A percentile compares a stretch with the other conserved stretches of the same genome.
These are phyloP conservation scores for Podila epicladia DNA, from an alignment of 192 early-diverging fungal genomes.

Conservation along the genomic window DNA sequence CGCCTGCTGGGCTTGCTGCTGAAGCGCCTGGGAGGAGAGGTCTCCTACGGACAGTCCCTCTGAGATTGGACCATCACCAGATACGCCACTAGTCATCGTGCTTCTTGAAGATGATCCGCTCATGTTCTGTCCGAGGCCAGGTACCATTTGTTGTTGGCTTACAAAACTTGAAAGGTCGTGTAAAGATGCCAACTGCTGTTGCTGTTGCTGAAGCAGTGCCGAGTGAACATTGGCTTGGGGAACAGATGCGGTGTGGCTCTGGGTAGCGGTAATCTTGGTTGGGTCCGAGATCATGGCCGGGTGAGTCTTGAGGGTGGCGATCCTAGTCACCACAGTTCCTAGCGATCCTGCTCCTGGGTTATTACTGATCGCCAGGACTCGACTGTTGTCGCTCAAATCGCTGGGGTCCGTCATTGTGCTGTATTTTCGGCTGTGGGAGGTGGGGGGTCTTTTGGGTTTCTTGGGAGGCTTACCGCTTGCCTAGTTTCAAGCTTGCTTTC, in stretches of 20 bases:
- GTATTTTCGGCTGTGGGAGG: too few relatives aligned
- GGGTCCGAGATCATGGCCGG: conserved; percentile 4
- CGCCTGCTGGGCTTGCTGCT: neutral
- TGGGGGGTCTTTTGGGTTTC: too few relatives aligned
- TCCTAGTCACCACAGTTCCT: conserved; percentile 12
- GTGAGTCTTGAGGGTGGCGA: neutral
- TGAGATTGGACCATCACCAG: neutral
- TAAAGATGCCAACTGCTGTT: conserved; percentile 16
- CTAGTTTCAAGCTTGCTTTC: too few relatives aligned
- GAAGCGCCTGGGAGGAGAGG: neutral
- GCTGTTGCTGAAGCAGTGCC: conserved; percentile 1
- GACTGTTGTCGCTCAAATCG: conserved; percentile 33
- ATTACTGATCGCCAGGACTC: conserved; percentile 37
- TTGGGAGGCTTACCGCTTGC: too few relatives aligned
- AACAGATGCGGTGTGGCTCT: neutral
- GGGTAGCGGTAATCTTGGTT: neutral
- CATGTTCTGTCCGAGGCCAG: conserved; percentile 3
- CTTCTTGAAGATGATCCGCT: neutral
- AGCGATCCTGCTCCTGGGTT: conserved; percentile 18
- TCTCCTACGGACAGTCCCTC: neutral
- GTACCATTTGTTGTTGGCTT: conserved; percentile 2
- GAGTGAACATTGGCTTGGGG: conserved; percentile 1
- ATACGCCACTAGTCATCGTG: neutral
- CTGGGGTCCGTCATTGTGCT: conserved; percentile 17
- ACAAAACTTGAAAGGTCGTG: conserved; percentile 8